Evolutionary conservation across 495 filamentous ascomycete species (phyloP).

Genomic region (Monascus purpureus): DNA sequence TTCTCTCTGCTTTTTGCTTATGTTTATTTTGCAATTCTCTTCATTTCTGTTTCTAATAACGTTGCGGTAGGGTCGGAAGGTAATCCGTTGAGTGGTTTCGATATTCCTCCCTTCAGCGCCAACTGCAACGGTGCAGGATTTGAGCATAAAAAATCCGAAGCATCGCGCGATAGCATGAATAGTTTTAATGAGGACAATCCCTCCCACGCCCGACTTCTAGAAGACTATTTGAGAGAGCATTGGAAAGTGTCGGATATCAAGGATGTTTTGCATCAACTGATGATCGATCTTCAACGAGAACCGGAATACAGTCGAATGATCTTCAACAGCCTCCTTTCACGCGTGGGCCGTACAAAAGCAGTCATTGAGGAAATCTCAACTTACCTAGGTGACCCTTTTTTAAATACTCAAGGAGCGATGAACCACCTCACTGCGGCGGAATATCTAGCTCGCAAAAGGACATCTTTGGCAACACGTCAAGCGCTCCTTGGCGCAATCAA

Average conservation of each 20-base stretch:
- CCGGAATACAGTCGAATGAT: conserved; percentile 28
- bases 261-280: conserved; percentile 13
- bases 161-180: too few relatives aligned
- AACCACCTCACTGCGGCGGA: conserved; percentile 22
- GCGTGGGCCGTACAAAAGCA: conserved; percentile 1
- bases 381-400: conserved; percentile 28
- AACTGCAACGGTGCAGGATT: background rate
- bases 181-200: too few relatives aligned
- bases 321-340: conserved; percentile 21
- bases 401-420: conserved; percentile 25
- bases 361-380: conserved; percentile 13
- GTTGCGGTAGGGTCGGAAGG: conserved; percentile 1
- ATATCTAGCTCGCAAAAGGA: conserved; percentile 7
- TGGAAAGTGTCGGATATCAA: conserved; percentile 16
- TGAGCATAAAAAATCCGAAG: background rate
- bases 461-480: background rate
- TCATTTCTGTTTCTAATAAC: background rate
- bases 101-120: conserved; percentile 9
- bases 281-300: conserved; percentile 23
- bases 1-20: too few relatives aligned
- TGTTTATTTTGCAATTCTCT: too few relatives aligned
- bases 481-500: conserved; percentile 16
- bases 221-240: conserved; percentile 7
- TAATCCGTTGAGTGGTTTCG: conserved; percentile 4
- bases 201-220: too few relatives aligned